Evolutionary conservation across 257 asterid genomes (phyloP).

Genomic region (Nemophila menziesii): DNA sequence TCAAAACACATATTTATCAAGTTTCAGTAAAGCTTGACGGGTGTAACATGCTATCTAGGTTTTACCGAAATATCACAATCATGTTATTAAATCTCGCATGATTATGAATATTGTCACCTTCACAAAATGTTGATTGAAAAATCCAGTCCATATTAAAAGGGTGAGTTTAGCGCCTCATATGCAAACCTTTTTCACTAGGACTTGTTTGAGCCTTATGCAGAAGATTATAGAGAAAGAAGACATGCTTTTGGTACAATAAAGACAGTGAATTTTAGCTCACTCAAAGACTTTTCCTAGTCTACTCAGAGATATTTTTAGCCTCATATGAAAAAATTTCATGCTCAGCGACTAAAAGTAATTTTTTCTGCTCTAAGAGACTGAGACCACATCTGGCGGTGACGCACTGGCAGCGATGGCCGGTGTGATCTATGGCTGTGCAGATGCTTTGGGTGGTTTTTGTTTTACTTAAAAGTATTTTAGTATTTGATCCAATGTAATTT

Average conservation of each 20-base stretch:
- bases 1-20: slow-evolving; percentile 36
- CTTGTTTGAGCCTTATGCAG: slow-evolving; percentile 39
- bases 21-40: slow-evolving; percentile 43
- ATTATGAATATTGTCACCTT: slow-evolving; percentile 37
- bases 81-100: slow-evolving; percentile 34
- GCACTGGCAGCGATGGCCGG: too few relatives aligned
- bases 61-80: slow-evolving; percentile 37
- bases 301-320: too few relatives aligned
- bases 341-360: too few relatives aligned
- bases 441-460: too few relatives aligned
- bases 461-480: too few relatives aligned
- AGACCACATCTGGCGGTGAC: too few relatives aligned
- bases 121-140: slow-evolving; percentile 46
- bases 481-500: too few relatives aligned
- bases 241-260: slow-evolving; percentile 60
- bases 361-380: too few relatives aligned
- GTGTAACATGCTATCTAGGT: slow-evolving; percentile 63
- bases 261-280: too few relatives aligned
- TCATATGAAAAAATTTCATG: too few relatives aligned
- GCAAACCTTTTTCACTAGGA: slow-evolving; percentile 31
- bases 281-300: too few relatives aligned
- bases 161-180: slow-evolving; percentile 52
- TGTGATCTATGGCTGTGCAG: too few relatives aligned
- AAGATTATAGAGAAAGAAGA: slow-evolving; percentile 93
- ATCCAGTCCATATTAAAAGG: slow-evolving; percentile 43